Evolutionary conservation across 305 asterid genomes (phyloP).

Genomic region (Fraxinus dipetala): DNA sequence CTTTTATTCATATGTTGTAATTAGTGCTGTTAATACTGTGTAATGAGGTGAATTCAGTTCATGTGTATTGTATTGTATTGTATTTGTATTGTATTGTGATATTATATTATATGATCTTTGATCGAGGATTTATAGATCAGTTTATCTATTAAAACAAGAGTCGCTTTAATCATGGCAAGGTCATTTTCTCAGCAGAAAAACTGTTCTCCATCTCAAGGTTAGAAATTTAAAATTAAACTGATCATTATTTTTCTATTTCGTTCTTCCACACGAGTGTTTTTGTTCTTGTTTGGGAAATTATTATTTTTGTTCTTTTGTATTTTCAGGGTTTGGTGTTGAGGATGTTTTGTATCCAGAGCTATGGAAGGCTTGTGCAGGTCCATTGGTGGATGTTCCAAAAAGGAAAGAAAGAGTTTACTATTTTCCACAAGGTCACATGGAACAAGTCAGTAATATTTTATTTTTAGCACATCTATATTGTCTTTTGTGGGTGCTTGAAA

Average conservation of each 20-base stretch:
- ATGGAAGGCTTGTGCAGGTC: conserved; percentile 97
- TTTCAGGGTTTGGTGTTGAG: conserved; percentile 44
- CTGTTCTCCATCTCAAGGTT: conserved; percentile 47
- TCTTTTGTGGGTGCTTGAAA: not conserved
- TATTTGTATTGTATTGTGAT: not conserved
- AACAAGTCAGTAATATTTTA: conserved; percentile 55
- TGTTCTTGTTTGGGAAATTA: conserved; percentile 3
- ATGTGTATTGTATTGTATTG: conserved; percentile 1
- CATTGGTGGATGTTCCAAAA: conserved; percentile 80
- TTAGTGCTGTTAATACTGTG: not conserved
- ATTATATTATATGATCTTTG: not conserved
- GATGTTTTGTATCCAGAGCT: conserved; percentile 62
- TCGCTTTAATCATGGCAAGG: conserved; percentile 51
- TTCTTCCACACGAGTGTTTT: not conserved
- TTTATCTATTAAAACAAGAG: conserved; percentile 16
- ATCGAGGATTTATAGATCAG: conserved; percentile 30
- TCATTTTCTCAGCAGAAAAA: conserved; percentile 50
- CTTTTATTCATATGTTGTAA: not conserved
- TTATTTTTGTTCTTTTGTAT: not conserved
- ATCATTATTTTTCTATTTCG: not conserved
- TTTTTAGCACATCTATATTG: not conserved
- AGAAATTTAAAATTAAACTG: not conserved
- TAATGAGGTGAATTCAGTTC: conserved; percentile 17
- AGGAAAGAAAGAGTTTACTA: conserved; percentile 64
- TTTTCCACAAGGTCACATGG: conserved; percentile 96